Conservation (phyloP, 2,329 filamentous ascomycete species). For the Talaromyces sp. region DNA sequence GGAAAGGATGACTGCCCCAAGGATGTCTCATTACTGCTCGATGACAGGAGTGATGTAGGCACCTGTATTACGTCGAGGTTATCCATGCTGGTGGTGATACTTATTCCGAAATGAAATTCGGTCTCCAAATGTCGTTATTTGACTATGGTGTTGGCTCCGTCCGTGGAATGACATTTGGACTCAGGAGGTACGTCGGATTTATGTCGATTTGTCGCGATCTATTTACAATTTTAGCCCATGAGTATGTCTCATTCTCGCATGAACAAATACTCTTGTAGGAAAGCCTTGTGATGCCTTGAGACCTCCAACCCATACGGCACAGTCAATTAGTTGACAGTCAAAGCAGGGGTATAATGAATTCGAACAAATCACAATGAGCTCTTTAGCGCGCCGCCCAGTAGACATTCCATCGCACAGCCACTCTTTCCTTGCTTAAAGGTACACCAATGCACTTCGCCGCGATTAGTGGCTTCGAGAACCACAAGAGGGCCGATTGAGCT, state of each 20-base stretch:
- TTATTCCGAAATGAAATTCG: background rate
- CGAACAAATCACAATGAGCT: background rate
- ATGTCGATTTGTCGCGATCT: background rate
- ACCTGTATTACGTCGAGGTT: background rate
- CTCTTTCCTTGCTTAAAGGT: background rate
- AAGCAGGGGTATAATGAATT: background rate
- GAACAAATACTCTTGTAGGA: background rate
- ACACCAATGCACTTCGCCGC: constrained; percentile 2
- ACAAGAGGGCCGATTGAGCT: background rate
- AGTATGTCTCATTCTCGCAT: background rate
- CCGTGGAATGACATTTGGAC: background rate
- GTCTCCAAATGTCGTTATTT: background rate
- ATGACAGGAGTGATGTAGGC: background rate
- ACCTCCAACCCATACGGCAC: background rate
- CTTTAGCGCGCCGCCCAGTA: background rate
- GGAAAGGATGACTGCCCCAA: background rate
- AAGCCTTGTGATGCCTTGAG: background rate
- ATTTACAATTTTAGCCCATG: background rate
- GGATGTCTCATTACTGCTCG: background rate
- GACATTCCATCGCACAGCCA: background rate
- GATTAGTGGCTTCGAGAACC: background rate
- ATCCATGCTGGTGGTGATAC: background rate
- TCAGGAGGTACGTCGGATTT: background rate
- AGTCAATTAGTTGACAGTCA: background rate
- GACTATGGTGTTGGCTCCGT: background rate